phyloP scores from a whole-genome alignment of 805 yeast genomes.

The Candida suzukii region DNA sequence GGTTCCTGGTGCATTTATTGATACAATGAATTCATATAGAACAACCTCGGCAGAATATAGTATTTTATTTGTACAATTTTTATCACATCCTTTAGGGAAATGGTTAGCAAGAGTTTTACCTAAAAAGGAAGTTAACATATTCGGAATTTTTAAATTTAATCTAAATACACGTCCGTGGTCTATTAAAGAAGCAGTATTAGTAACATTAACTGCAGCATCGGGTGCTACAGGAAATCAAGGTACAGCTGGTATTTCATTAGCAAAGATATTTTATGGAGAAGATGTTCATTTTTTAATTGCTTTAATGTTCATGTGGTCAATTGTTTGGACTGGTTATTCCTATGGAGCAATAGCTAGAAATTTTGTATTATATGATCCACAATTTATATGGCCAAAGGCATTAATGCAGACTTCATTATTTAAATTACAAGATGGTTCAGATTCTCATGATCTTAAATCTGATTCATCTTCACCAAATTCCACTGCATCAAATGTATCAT shows the following conservation, averaged over 20 bases:
- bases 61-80: slow-evolving; percentile 44
- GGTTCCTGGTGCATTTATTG: slow-evolving; percentile 33
- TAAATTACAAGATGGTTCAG: slow-evolving; percentile 16
- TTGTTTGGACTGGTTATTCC: slow-evolving; percentile 46
- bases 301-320: slow-evolving; percentile 41
- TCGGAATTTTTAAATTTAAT: slow-evolving; percentile 20
- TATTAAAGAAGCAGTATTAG: slow-evolving; percentile 45
- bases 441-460: neutral
- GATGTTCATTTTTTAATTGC: slow-evolving; percentile 31
- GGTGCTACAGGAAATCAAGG: slow-evolving; percentile 49
- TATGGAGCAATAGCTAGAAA: slow-evolving; percentile 43
- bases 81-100: slow-evolving; percentile 39
- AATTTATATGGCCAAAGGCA: slow-evolving; percentile 44
- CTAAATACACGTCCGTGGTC: slow-evolving; percentile 53
- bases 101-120: slow-evolving; percentile 39
- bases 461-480: neutral
- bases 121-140: slow-evolving; percentile 11
- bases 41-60: slow-evolving; percentile 39
- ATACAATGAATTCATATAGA: slow-evolving; percentile 28
- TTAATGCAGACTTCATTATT: slow-evolving; percentile 44
- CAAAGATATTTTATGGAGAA: slow-evolving; percentile 35
- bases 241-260: slow-evolving; percentile 38
- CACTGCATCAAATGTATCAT: slow-evolving; percentile 15
- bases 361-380: slow-evolving; percentile 39
- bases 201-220: slow-evolving; percentile 44